phyloP scores from a whole-genome alignment of 164 flowering plant species.

The Nymphaea thermarum region DNA sequence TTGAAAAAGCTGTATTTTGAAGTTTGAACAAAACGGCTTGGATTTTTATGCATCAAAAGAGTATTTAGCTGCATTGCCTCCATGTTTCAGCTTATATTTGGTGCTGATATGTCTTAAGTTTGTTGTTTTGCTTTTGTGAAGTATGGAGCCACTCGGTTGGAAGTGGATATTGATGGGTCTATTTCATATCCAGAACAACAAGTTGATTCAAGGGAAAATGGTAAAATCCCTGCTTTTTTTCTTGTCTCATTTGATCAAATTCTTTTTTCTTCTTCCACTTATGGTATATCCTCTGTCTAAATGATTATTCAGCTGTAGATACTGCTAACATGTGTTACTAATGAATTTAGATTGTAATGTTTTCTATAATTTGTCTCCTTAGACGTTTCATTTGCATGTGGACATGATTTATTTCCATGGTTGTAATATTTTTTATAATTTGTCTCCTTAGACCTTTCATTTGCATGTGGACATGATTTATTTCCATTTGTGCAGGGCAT shows the following conservation, averaged over 20 bases:
- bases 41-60: no score
- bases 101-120: no score
- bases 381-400: background rate
- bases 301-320: background rate
- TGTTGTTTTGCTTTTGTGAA: conserved; percentile 17
- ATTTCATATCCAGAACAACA: conserved; percentile 54
- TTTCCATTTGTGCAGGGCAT: conserved; percentile 20
- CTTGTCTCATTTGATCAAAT: background rate
- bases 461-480: background rate
- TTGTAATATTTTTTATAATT: no score
- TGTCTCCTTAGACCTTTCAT: background rate
- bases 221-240: conserved; percentile 13
- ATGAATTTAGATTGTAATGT: no score
- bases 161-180: conserved; percentile 75
- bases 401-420: background rate
- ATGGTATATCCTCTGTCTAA: background rate
- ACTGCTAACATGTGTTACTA: background rate
- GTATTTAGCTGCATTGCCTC: no score
- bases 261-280: background rate
- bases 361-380: background rate
- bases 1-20: no score
- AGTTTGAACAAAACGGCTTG: no score
- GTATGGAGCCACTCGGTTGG: conserved; percentile 83
- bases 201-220: conserved; percentile 29
- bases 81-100: no score